A percentile compares a stretch with the other conserved stretches of the same genome.
Evolutionary conservation across 257 asterid genomes (phyloP).

Genomic region (Ilex asprella): DNA sequence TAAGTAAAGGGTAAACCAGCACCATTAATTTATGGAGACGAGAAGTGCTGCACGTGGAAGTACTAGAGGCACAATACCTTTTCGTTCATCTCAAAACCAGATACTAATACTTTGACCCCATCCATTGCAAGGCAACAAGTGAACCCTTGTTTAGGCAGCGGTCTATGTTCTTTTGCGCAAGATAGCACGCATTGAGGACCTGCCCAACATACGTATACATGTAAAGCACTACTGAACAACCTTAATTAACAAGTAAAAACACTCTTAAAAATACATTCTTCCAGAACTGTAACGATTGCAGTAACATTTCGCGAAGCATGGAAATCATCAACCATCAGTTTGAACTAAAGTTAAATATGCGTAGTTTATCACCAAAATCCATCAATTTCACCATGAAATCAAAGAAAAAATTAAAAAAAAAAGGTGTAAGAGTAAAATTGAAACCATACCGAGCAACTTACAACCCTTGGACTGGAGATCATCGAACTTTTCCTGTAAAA

Average conservation of each 20-base stretch:
- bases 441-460: slow-evolving; percentile 67
- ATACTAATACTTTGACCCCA: slow-evolving; percentile 73
- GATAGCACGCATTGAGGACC: slow-evolving; percentile 93
- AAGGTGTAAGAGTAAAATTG: not conserved
- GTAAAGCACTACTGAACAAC: not conserved
- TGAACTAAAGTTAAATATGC: too few relatives aligned
- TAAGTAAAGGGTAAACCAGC: not conserved
- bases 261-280: not conserved
- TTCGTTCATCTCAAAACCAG: slow-evolving; percentile 84
- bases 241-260: not conserved
- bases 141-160: slow-evolving; percentile 69
- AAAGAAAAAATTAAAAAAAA: not conserved
- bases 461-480: slow-evolving; percentile 79
- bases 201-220: slow-evolving; percentile 24
- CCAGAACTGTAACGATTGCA: too few relatives aligned
- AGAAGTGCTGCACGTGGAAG: too few relatives aligned
- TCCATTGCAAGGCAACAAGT: slow-evolving; percentile 99
- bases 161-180: slow-evolving; percentile 87
- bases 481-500: slow-evolving; percentile 76
- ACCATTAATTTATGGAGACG: not conserved
- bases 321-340: too few relatives aligned
- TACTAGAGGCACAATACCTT: slow-evolving; percentile 40
- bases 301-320: too few relatives aligned
- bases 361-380: too few relatives aligned
- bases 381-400: not conserved